Evolutionary conservation across 108 stramenopile species (phyloP), one percentile per base, ranked within the genome.

Genomic region (Conticribra guillardii): DNA sequence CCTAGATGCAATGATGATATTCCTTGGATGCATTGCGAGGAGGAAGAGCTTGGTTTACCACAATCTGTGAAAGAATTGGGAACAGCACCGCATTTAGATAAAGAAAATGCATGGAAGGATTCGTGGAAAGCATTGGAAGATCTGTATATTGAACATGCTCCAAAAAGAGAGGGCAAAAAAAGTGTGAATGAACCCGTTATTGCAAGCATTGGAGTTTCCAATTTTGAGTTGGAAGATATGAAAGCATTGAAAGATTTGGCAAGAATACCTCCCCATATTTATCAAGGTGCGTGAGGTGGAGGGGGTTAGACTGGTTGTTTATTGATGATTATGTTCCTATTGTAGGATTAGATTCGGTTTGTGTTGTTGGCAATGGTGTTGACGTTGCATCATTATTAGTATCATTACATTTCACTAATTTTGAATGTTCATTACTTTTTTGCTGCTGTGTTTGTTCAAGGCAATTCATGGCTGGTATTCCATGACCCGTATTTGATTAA

Each of bases 81-180:
- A 47, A 87, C 94, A 0, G 73, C 90, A 16, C 94, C 94, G 24
- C 88, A 87, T 67, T 60, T 72, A 49, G 73, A 93, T 54, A 79
- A 75, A 29, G 82, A 87, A 17, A 79, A 82, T 65, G 89, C 94
- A n/a, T 95, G 82, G 81, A 87, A 87, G 68, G 87, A 73, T 44
- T 85, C 84, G 22, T 95, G 94, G 94, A 85, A 70, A 57, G 89
- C 88, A 8, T 70, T 95, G 33, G 94, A 95, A 73, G 86, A 88
- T 11, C 11, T 89, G 17, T 87, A 84, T 70, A 28, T 34, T 3
- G 58, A 64, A 19, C 73, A 57, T 31, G 52, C 62, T 2, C 32
- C 65, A 2, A 29, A 62, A 55, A 28, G 50, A 41, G 19, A 54
- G 18, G 54, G 22, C 14, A 31, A 16, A n/a, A 33, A 49, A 11